These are phyloP conservation scores for Aegilops umbellulata DNA, from an alignment of 176 grass and related monocot species.

Conservation along the genomic window DNA sequence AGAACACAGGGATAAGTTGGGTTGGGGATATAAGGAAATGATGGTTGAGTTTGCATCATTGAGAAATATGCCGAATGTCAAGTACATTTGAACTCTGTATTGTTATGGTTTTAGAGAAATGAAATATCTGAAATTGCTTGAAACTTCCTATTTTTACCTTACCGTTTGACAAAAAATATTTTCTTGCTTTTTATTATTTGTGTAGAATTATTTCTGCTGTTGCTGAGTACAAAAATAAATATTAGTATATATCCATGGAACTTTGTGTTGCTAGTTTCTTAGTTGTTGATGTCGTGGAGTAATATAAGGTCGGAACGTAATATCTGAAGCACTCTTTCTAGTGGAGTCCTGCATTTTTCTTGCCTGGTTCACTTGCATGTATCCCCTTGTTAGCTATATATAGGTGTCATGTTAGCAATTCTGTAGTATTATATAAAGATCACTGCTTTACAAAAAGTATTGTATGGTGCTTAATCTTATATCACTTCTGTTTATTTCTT, in stretches of 20 bases:
- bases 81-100: constrained; percentile 19
- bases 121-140: constrained; percentile 7
- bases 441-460: not conserved
- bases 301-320: not conserved
- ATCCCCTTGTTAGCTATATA: not conserved
- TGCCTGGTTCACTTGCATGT: not conserved
- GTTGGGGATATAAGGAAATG: constrained; percentile 31
- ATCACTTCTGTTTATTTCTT: not conserved
- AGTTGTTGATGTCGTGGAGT: not conserved
- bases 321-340: not conserved
- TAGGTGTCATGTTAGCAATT: not conserved
- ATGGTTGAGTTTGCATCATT: not conserved
- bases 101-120: not conserved
- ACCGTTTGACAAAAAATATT: not conserved
- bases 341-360: not conserved
- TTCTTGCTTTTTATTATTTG: not conserved
- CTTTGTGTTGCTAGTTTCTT: not conserved
- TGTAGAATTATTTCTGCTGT: not conserved
- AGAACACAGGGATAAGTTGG: constrained; percentile 51
- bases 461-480: not conserved
- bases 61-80: not conserved
- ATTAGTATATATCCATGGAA: constrained; percentile 1
- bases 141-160: constrained; percentile 23
- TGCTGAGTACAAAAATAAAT: not conserved
- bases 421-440: not conserved